These are phyloP conservation scores for Solanum chiquidenum DNA, from an alignment of 257 asterid genomes.

Conservation along the genomic window DNA sequence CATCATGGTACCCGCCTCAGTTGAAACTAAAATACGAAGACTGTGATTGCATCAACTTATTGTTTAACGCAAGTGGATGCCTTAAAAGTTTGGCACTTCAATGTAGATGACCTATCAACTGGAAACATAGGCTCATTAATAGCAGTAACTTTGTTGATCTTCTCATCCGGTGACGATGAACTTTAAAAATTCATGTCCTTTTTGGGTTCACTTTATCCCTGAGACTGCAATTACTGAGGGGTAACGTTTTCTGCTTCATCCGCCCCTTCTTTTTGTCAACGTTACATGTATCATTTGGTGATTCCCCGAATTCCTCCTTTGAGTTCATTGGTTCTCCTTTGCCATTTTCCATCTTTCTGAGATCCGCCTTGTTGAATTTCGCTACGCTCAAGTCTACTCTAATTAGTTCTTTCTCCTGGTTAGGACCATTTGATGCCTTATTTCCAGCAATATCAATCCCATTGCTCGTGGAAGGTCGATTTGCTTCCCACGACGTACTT, in stretches of 20 bases:
- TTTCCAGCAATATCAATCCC: background rate
- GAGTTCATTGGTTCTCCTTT: slow-evolving; percentile 6
- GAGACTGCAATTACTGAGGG: slow-evolving; percentile 72
- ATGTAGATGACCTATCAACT: slow-evolving; percentile 52
- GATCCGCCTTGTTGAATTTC: slow-evolving; percentile 12
- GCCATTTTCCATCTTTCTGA: slow-evolving; percentile 21
- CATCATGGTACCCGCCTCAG: slow-evolving; percentile 26
- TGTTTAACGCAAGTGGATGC: slow-evolving; percentile 52
- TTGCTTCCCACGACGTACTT: slow-evolving; percentile 15
- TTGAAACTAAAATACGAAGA: slow-evolving; percentile 18
- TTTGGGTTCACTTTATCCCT: slow-evolving; percentile 45
- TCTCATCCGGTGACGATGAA: slow-evolving; percentile 5
- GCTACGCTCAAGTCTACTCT: slow-evolving; percentile 34
- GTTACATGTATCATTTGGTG: slow-evolving; percentile 23
- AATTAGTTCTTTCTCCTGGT: slow-evolving; percentile 19
- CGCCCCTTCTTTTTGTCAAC: slow-evolving; percentile 51
- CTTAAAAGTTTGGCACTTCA: slow-evolving; percentile 77
- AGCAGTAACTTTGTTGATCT: background rate
- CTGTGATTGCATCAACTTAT: slow-evolving; percentile 65
- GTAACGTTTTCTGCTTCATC: slow-evolving; percentile 71
- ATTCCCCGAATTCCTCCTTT: slow-evolving; percentile 19
- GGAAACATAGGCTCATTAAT: slow-evolving; percentile 24
- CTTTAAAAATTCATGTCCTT: slow-evolving; percentile 33
- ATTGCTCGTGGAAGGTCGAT: background rate
- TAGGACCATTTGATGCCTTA: slow-evolving; percentile 13